These are phyloP conservation scores for Penicillium occitanis DNA, from an alignment of 2,329 filamentous ascomycete species.

Conservation along the genomic window DNA sequence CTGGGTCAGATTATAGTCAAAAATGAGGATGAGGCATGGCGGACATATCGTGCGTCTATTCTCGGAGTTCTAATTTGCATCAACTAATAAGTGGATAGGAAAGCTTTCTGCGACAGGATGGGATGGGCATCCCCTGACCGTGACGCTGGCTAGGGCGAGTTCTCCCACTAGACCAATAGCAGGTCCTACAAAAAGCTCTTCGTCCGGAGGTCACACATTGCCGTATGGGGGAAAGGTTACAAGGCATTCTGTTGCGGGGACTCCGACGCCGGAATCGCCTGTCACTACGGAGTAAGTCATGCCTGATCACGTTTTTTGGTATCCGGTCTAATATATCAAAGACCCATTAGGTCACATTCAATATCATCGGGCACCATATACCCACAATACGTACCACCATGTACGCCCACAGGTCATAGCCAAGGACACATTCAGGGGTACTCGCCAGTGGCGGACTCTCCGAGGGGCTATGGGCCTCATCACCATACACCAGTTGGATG, in stretches of 20 bases:
- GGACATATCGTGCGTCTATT: conserved; percentile 40
- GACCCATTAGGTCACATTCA: background rate
- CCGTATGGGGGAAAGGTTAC: conserved; percentile 26
- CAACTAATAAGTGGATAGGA: conserved; percentile 29
- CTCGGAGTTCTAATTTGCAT: background rate
- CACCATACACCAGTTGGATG: conserved; percentile 1
- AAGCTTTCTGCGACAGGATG: conserved; percentile 44
- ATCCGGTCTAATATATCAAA: background rate
- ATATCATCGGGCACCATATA: background rate
- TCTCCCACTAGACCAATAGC: conserved; percentile 44
- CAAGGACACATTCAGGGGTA: background rate
- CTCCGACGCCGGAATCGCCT: conserved; percentile 33
- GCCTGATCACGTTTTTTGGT: background rate
- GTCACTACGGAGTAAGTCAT: conserved; percentile 37
- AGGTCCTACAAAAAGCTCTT: conserved; percentile 42
- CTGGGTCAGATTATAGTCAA: conserved; percentile 48
- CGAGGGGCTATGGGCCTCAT: background rate
- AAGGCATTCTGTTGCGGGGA: conserved; percentile 30
- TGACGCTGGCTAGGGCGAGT: conserved; percentile 43
- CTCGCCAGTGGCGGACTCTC: background rate
- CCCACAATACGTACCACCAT: background rate
- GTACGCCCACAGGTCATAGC: background rate
- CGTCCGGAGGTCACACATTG: background rate
- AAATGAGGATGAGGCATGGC: conserved; percentile 47
- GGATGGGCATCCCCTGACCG: conserved; percentile 45